Base-by-base conservation (phyloP, 2,329 filamentous ascomycete genomes). In the Claviceps sp. region DNA sequence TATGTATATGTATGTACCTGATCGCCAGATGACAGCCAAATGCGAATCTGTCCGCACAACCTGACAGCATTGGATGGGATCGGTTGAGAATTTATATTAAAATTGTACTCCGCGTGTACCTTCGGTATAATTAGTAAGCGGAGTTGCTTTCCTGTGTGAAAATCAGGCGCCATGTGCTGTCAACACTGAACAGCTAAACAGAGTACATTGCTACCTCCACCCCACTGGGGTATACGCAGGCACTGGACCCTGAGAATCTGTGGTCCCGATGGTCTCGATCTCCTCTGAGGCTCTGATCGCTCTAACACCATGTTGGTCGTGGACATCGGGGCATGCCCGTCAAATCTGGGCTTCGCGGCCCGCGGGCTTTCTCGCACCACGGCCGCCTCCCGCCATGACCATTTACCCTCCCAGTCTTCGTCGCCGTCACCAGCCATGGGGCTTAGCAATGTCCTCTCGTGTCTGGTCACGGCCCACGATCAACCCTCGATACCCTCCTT, bases 261-360 rank as follows among this genome's bases (percentile, higher is more conserved):
- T 48, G 53, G 29, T 34, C 29, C 29, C 29, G 29, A 34, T 34
- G 54, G 56, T 52, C 50, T 26, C 60, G 60, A 64, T 64, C 58
- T 51, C 50, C 56, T 61, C 57, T 20, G 20, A 20, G 20, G 20
- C 20, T 20, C 20, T 62, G 63, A 64, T 65, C 60, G 45, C 54
- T 37, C 53, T 29, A 50, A 46, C 54, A 54, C 57, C 58, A 58
- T 59, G 56, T 55, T 34, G 45, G 53, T 46, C 56, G 50, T 64
- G 58, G 56, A 55, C 59, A 68, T 68, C 65, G 66, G 58, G 56
- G 60, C 64, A 65, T 65, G 55, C 59, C 63, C 51, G 57, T 52
- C 49, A 50, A 53, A 66, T 66, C 62, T 63, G 47, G n/a, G 54
- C 54, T 40, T 54, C 50, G 38, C 45, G 50, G 50, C 47, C 52